Evolutionary conservation across 2,329 filamentous ascomycete species (phyloP).

Genomic region (Diaporthe humulicola): DNA sequence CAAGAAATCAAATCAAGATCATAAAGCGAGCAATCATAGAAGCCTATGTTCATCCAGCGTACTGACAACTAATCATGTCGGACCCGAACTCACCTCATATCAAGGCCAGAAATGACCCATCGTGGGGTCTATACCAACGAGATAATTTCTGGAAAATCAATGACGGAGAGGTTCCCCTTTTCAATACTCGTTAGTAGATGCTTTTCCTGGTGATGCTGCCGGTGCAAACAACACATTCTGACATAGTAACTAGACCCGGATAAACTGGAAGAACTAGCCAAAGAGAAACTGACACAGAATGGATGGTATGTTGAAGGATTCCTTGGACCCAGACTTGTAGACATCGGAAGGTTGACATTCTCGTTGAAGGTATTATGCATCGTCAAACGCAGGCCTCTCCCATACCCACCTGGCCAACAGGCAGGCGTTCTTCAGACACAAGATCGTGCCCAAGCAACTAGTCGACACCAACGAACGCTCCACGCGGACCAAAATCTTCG

Average conservation of each 20-base stretch:
- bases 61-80: slow-evolving; percentile 8
- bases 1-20: neutral
- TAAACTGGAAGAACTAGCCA: slow-evolving; percentile 70
- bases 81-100: slow-evolving; percentile 44
- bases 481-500: slow-evolving; percentile 69
- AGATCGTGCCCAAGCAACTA: slow-evolving; percentile 72
- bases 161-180: slow-evolving; percentile 43
- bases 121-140: slow-evolving; percentile 46
- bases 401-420: slow-evolving; percentile 68
- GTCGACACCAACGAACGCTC: slow-evolving; percentile 72
- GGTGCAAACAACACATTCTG: neutral
- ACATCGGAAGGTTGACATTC: neutral
- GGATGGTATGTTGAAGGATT: slow-evolving; percentile 59
- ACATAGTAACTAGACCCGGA: slow-evolving; percentile 59
- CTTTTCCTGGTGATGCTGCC: neutral
- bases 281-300: slow-evolving; percentile 66
- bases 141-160: slow-evolving; percentile 47
- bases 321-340: too few species aligned
- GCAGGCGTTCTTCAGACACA: slow-evolving; percentile 74
- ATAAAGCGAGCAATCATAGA: neutral
- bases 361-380: slow-evolving; percentile 62
- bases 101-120: slow-evolving; percentile 44
- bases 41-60: neutral
- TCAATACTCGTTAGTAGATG: slow-evolving; percentile 43
- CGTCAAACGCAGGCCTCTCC: slow-evolving; percentile 68